Base-by-base conservation (phyloP, 768 basidiomycete genomes). In the Podaxis carcinomalis region DNA sequence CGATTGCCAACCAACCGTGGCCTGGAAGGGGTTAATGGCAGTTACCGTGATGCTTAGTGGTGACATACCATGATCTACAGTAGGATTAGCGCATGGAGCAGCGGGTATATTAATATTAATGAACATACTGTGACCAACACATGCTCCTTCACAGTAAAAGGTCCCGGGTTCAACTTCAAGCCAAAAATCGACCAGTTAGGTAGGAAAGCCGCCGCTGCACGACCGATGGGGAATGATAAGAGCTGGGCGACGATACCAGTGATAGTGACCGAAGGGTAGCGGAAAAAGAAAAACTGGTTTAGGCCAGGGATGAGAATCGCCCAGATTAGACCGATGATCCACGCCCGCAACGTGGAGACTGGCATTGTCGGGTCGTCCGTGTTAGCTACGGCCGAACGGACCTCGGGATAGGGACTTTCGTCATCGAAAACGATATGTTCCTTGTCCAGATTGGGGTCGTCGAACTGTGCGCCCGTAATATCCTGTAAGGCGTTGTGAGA, bases 381-480 rank as follows among this genome's bases (percentile, higher is more conserved):
- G 68, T 87, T 87, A 40, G 85, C 80, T n/a, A 87, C 86, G 52
- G 83, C 81, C 57, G 83, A 82, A 46, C 89, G 83, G 32, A 91
- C 90, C 69, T 92, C 89, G 0, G 91, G 83, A 64, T 90, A 91
- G 28, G 89, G 88, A 40, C 88, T 90, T 65, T 93, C 91, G 64
- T 87, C 83, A 55, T 85, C 83, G 49, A 76, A 74, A 9, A 65
- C 69, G 32, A 74, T 65, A 55, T 72, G 63, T 2, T 77, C 75
- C 66, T 73, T 78, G 69, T 80, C 77, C 56, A 81, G 61, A 59
- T 80, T 79, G 19, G 77, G 78, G 65, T 80, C 79, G 57, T 80
- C 77, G 57, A 78, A 79, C 52, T 74, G 67, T 7, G 78, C 70
- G 16, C 74, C 69, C 5, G 73, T 71, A 9, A 77, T 53, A n/a